These are phyloP conservation scores for Marsdenia floribunda DNA, from an alignment of 257 asterid genomes.

Conservation along the genomic window DNA sequence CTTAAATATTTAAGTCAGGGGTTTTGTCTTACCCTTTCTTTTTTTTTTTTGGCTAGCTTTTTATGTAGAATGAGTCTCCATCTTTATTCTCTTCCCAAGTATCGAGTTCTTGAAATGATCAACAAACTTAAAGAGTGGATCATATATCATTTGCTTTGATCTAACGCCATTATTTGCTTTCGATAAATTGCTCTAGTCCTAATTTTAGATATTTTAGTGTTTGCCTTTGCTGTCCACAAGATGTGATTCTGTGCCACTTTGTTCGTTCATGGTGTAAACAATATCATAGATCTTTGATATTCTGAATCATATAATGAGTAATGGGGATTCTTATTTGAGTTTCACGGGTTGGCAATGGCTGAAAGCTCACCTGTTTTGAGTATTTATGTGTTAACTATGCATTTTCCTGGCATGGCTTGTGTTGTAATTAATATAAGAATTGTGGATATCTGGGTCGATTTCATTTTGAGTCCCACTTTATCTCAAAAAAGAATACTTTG, in stretches of 20 bases:
- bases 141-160: background rate
- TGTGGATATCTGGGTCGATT: background rate
- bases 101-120: background rate
- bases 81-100: background rate
- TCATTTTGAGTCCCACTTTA: background rate
- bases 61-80: background rate
- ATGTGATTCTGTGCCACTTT: background rate
- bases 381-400: background rate
- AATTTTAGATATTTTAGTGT: background rate
- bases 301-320: background rate
- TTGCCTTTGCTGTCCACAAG: background rate
- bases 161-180: background rate
- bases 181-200: background rate
- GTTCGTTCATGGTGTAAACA: background rate
- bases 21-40: background rate
- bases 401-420: background rate
- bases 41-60: no score
- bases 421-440: background rate
- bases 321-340: background rate
- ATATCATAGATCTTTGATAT: background rate
- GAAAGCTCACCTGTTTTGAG: background rate
- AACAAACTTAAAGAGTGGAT: background rate
- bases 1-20: background rate
- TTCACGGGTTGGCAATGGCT: background rate
- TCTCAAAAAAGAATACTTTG: background rate